These are phyloP conservation scores for Colletotrichum abscissum DNA, from an alignment of 2,329 filamentous ascomycete species.

Conservation along the genomic window DNA sequence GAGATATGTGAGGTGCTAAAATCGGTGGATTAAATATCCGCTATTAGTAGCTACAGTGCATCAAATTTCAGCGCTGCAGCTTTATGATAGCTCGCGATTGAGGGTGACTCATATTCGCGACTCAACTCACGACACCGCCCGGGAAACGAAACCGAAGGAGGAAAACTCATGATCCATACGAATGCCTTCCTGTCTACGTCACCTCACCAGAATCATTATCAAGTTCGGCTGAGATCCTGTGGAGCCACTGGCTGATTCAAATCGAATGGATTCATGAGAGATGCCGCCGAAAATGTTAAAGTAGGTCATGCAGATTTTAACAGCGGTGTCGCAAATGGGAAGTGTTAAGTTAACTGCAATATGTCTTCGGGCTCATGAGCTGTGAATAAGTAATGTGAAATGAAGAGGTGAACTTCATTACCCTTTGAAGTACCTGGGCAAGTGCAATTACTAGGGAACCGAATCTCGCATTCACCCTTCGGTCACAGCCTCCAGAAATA, in stretches of 20 bases:
- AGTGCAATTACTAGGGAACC: too few relatives aligned
- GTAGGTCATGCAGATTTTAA: neutral
- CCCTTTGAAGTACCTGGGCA: too few relatives aligned
- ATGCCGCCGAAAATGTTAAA: neutral
- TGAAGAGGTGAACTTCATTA: too few relatives aligned
- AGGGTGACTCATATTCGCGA: conserved; percentile 2
- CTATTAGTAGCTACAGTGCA: conserved; percentile 1
- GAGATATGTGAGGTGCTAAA: neutral
- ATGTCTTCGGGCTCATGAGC: neutral
- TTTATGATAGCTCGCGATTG: neutral
- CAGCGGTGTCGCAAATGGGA: neutral
- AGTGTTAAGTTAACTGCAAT: too few relatives aligned
- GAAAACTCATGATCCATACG: neutral
- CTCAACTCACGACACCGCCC: neutral
- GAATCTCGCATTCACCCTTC: too few relatives aligned
- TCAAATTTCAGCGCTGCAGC: neutral
- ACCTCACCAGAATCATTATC: neutral
- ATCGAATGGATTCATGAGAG: neutral
- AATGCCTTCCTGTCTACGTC: neutral
- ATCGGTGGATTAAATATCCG: conserved; percentile 20
- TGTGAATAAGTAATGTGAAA: too few relatives aligned
- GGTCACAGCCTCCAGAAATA: too few relatives aligned
- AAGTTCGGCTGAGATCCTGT: neutral
- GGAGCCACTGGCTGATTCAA: neutral
- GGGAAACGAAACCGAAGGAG: too few relatives aligned